Evolutionary conservation across 805 yeast genomes (phyloP).

Genomic region (Yarrowia divulgata): DNA sequence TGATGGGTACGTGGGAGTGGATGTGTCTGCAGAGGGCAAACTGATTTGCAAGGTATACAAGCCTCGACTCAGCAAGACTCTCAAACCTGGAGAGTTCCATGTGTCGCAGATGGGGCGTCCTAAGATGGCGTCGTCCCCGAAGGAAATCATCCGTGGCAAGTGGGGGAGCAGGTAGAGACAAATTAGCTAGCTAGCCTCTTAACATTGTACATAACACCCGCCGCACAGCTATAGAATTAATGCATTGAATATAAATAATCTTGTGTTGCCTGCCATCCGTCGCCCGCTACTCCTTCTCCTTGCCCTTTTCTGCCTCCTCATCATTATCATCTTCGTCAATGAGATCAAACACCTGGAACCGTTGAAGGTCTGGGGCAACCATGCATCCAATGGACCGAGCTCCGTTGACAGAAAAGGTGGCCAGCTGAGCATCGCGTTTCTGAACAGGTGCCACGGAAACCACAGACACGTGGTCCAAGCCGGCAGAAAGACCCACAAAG

Average conservation of each 20-base stretch:
- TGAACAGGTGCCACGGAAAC: not conserved
- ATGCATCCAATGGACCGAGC: slow-evolving; percentile 26
- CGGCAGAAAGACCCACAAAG: not conserved
- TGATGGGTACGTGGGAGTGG: not conserved
- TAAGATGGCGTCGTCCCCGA: too few relatives aligned
- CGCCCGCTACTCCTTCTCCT: not conserved
- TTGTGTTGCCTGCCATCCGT: too few relatives aligned
- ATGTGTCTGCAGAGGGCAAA: not conserved
- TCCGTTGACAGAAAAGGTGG: slow-evolving; percentile 24
- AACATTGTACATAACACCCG: not conserved
- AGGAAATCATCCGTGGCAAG: not conserved
- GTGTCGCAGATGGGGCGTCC: not conserved
- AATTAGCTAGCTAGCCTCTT: too few relatives aligned
- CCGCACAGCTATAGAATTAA: slow-evolving; percentile 7
- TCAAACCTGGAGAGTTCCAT: not conserved
- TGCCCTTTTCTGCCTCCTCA: not conserved
- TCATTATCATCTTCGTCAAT: slow-evolving; percentile 12
- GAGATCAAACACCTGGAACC: slow-evolving; percentile 26
- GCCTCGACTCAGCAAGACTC: not conserved
- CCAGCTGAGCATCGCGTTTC: not conserved
- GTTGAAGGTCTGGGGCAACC: slow-evolving; percentile 24
- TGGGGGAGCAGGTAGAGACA: too few relatives aligned
- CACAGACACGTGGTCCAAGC: not conserved
- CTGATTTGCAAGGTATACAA: not conserved
- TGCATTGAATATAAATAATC: slow-evolving; percentile 11